Base-by-base conservation (phyloP, 768 basidiomycete species). In the Suillus fuscotomentosus region DNA sequence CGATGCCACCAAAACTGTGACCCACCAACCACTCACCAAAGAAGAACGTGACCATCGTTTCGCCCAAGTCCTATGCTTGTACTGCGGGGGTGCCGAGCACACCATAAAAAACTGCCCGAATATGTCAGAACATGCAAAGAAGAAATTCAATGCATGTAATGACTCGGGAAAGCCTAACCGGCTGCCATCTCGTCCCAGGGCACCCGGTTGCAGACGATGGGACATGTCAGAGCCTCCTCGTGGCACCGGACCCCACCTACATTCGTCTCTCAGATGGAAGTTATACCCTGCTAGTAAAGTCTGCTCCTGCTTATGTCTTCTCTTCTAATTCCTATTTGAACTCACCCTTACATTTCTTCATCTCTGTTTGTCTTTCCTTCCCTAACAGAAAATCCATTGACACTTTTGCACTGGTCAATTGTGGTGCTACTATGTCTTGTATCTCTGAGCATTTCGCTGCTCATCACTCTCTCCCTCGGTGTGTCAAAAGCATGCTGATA, bases 391-490 rank as follows among this genome's bases (percentile, higher is more conserved):
- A 69, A 53, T 43, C 51, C 59, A 60, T 64, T 59, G 39, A 65
- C 10, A 80, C 76, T 6, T 77, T 70, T 63, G 78, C 76, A 31
- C 70, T 82, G 27, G 61, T 82, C 60, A 77, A 82, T 65, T 76
- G 61, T 60, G 77, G 80, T 36, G 76, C 77, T 31, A 74, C 77
- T 2, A 59, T 65, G 1, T 81, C 77, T 6, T 77, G 74, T 63
- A 78, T 81, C 54, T 80, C 77, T 0, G 71, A 76, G 4, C 39
- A 39, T 17, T 81, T 27, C 27, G 3, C 27, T 27, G 3, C 27
- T 3, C 27, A 3, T 27, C 27, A 27, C 3, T 27, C 27, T 27
- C 27, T 27, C 3, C 27, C 27, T 3, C 2, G 3, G 2, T 3
- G 2, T 27, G 27, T 27, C 27, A 27, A 27, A 27, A 3, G 3